phyloP scores from a whole-genome alignment of 2,329 filamentous ascomycete species.

The Talaromyces rugulosus region DNA sequence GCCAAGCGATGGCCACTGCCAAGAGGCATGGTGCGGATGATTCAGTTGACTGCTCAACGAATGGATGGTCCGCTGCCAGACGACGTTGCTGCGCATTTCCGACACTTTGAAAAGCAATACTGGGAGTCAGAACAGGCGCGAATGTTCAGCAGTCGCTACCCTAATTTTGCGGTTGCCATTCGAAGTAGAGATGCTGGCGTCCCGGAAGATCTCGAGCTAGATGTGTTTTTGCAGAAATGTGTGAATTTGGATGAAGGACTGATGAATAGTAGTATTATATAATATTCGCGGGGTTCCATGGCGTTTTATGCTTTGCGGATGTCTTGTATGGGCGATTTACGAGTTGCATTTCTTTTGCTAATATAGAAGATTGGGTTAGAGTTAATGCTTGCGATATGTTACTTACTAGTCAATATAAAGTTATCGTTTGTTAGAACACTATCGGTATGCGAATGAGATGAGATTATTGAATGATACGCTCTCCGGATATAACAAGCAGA shows the following conservation, averaged over 20 bases:
- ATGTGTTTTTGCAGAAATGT: slow-evolving; percentile 28
- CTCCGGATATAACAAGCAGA: too few species aligned
- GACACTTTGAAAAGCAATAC: slow-evolving; percentile 17
- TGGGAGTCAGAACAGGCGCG: slow-evolving; percentile 14
- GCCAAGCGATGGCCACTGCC: slow-evolving; percentile 23
- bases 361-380: too few species aligned
- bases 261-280: background rate
- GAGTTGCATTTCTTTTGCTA: background rate
- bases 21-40: slow-evolving; percentile 24
- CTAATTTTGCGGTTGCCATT: slow-evolving; percentile 14
- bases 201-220: slow-evolving; percentile 18
- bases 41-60: slow-evolving; percentile 23
- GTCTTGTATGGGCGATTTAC: too few species aligned
- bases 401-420: background rate
- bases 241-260: slow-evolving; percentile 6
- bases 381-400: too few species aligned
- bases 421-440: background rate
- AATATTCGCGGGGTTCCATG: background rate
- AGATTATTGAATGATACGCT: background rate
- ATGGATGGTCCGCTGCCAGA: slow-evolving; percentile 19
- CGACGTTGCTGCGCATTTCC: slow-evolving; percentile 21
- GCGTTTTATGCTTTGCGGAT: too few species aligned
- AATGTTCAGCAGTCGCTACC: slow-evolving; percentile 25
- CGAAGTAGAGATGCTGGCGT: background rate
- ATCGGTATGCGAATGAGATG: background rate